Conservation (phyloP, 352 stramenopile genomes). For the Phytophthora sp. region DNA sequence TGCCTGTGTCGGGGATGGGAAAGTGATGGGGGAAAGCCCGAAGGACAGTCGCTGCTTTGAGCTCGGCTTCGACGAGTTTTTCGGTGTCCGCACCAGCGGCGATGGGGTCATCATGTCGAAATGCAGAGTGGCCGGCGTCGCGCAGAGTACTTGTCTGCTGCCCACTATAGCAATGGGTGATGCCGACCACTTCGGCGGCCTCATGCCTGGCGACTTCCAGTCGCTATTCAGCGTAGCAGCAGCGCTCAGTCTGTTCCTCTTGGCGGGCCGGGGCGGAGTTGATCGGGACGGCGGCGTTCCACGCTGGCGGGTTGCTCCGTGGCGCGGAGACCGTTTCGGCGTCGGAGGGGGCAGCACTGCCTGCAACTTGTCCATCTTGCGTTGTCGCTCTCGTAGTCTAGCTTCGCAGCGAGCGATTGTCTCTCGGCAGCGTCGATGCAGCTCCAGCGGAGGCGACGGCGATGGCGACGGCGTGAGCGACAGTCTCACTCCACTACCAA, state of each 20-base stretch:
- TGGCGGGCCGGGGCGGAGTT: conserved; percentile 15
- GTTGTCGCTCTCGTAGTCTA: conserved; percentile 45
- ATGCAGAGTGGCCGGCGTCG: conserved; percentile 10
- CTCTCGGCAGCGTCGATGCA: conserved; percentile 51
- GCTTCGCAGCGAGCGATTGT: conserved; percentile 46
- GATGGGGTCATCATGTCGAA: conserved; percentile 23
- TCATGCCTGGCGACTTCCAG: conserved; percentile 11
- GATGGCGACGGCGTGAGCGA: conserved; percentile 5
- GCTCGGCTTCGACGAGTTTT: conserved; percentile 10
- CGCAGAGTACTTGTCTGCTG: conserved; percentile 16
- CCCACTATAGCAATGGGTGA: conserved; percentile 24
- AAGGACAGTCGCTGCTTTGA: conserved; percentile 37
- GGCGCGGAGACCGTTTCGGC: conserved; percentile 6
- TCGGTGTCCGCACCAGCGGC: conserved; percentile 13
- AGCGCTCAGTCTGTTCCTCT: conserved; percentile 10
- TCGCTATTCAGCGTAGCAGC: conserved; percentile 7
- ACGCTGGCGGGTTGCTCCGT: conserved; percentile 13
- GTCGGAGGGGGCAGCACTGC: conserved; percentile 13
- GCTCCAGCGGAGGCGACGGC: conserved; percentile 15
- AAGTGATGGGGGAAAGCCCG: conserved; percentile 58
- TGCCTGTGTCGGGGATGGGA: conserved; percentile 4
- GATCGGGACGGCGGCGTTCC: conserved; percentile 13
- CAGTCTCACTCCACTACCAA: not conserved
- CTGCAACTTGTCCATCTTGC: conserved; percentile 46
- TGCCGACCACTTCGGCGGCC: conserved; percentile 34